Percentiles rank a stretch among this genome's conserved stretches.
Evolutionary conservation across 1,139 yeast genomes (phyloP).

Genomic region (Yamadazyma buinensis): DNA sequence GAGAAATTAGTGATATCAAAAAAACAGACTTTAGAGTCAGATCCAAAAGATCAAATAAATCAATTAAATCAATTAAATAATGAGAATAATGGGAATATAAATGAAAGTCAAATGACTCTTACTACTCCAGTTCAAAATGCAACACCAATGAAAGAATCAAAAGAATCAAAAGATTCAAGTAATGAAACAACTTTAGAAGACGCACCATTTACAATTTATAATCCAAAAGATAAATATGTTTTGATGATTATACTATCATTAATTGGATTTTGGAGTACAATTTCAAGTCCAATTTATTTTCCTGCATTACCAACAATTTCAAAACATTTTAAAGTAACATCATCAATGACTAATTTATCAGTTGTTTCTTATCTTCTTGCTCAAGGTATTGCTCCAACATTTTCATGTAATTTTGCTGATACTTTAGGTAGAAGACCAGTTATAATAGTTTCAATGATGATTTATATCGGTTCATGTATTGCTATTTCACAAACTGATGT

Average conservation of each 20-base stretch:
- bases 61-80: no score
- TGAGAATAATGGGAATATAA: no score
- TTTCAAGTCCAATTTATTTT: constrained; percentile 38
- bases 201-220: constrained; percentile 17
- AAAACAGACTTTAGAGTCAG: no score
- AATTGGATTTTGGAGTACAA: constrained; percentile 38
- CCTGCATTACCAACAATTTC: constrained; percentile 40
- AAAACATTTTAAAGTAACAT: constrained; percentile 21
- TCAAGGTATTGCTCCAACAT: constrained; percentile 36
- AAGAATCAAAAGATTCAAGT: constrained; percentile 3
- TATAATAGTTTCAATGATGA: constrained; percentile 22
- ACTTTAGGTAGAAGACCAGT: constrained; percentile 35
- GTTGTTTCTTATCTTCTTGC: constrained; percentile 35
- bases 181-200: neutral
- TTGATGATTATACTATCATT: constrained; percentile 24
- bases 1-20: no score
- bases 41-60: no score
- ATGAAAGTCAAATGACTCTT: no score
- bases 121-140: no score
- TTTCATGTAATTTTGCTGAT: constrained; percentile 34
- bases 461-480: constrained; percentile 30
- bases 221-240: constrained; percentile 13
- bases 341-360: constrained; percentile 27
- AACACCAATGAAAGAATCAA: neutral
- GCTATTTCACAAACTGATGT: constrained; percentile 32